phyloP scores from a whole-genome alignment of 2,329 filamentous ascomycete species.

The Didymella sp. region DNA sequence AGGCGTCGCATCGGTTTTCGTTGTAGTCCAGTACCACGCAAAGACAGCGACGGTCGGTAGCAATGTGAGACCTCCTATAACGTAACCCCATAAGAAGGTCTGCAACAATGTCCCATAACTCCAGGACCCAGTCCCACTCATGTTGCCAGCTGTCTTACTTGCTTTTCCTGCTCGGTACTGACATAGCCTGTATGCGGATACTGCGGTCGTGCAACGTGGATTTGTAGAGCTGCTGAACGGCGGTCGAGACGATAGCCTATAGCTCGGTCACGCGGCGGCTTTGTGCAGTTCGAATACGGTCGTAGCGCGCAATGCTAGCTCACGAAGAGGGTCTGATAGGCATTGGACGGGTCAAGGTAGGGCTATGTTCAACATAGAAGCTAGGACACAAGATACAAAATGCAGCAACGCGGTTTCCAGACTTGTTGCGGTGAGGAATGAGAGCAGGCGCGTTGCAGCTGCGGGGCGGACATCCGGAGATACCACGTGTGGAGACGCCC shows the following conservation, averaged over 20 bases:
- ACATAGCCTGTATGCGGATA: not conserved
- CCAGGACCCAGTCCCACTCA: constrained; percentile 34
- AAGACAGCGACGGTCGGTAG: constrained; percentile 26
- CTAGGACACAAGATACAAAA: not conserved
- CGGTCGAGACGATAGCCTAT: constrained; percentile 3
- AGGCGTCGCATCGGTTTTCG: constrained; percentile 20
- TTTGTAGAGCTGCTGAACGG: not conserved
- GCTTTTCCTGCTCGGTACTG: constrained; percentile 26
- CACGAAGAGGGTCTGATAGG: constrained; percentile 3
- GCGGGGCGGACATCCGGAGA: constrained; percentile 17
- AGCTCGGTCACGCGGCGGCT: constrained; percentile 13
- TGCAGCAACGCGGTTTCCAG: not conserved
- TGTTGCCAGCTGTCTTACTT: constrained; percentile 31
- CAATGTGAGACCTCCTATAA: constrained; percentile 35
- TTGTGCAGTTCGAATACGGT: constrained; percentile 21
- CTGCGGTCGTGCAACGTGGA: not conserved
- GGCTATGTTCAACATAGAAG: not conserved
- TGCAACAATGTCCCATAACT: constrained; percentile 33
- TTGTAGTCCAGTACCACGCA: constrained; percentile 32
- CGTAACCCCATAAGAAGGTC: constrained; percentile 38
- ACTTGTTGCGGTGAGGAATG: constrained; percentile 10
- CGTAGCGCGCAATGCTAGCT: constrained; percentile 21
- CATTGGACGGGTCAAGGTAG: not conserved
- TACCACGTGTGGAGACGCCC: constrained; percentile 21
- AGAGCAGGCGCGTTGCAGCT: constrained; percentile 15